phyloP scores from a whole-genome alignment of 257 asterid species.

The Forsythia suspensa region DNA sequence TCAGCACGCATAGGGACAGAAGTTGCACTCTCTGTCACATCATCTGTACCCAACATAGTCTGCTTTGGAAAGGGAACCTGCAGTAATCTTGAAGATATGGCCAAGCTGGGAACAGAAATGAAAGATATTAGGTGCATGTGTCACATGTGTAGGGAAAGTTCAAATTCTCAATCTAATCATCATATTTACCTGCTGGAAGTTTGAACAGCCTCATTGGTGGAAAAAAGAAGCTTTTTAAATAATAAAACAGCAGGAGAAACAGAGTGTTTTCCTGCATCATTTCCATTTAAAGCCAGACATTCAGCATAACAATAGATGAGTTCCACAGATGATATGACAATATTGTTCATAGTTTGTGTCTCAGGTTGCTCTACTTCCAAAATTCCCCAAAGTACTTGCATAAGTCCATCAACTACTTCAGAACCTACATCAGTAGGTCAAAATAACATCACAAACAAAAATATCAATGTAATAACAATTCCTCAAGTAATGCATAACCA shows the following conservation, averaged over 20 bases:
- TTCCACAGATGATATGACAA: conserved; percentile 85
- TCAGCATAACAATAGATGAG: conserved; percentile 94
- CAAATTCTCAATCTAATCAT: conserved; percentile 5
- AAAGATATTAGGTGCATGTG: conserved; percentile 27
- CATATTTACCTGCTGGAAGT: conserved; percentile 88
- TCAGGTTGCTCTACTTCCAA: conserved; percentile 94
- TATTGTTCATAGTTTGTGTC: conserved; percentile 91
- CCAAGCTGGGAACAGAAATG: conserved; percentile 71
- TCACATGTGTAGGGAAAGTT: conserved; percentile 15
- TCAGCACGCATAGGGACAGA: conserved; percentile 67
- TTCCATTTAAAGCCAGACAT: conserved; percentile 83
- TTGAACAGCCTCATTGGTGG: conserved; percentile 92
- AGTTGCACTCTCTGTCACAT: conserved; percentile 55
- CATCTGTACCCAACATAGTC: conserved; percentile 88
- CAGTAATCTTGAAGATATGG: conserved; percentile 95
- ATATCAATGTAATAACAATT: background rate
- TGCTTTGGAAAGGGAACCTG: conserved; percentile 99
- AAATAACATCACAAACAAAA: conserved; percentile 8
- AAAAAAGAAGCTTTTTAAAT: conserved; percentile 75
- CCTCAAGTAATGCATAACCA: conserved; percentile 10
- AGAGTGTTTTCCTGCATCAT: conserved; percentile 55
- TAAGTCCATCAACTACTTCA: conserved; percentile 87
- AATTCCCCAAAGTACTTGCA: conserved; percentile 98
- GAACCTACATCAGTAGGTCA: conserved; percentile 61
- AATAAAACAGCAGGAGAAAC: conserved; percentile 89